Percentiles rank a stretch among this genome's conserved stretches.
Evolutionary conservation across 1,139 yeast genomes (phyloP).

Genomic region (Yamadazyma blattariae): DNA sequence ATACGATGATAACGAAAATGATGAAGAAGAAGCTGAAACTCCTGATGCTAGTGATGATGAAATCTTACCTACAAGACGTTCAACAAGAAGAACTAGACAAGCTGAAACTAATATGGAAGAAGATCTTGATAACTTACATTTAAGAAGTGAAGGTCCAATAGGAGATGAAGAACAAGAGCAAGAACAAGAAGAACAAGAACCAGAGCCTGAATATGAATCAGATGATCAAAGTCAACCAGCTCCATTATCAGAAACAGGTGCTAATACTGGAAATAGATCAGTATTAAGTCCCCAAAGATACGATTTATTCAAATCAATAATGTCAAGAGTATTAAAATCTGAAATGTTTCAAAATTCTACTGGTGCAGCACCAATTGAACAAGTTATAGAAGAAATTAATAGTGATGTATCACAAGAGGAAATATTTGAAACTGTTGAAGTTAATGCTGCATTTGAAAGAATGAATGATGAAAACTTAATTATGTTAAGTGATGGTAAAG

Average conservation of each 20-base stretch:
- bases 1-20: slow-evolving; percentile 18
- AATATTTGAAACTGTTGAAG: slow-evolving; percentile 49
- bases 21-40: slow-evolving; percentile 21
- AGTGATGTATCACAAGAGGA: slow-evolving; percentile 61
- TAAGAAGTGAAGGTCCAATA: slow-evolving; percentile 9
- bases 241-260: slow-evolving; percentile 27
- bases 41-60: slow-evolving; percentile 25
- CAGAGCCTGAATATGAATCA: slow-evolving; percentile 14
- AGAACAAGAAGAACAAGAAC: slow-evolving; percentile 13
- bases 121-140: slow-evolving; percentile 23
- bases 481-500: slow-evolving; percentile 59
- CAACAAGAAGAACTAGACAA: slow-evolving; percentile 1
- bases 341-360: slow-evolving; percentile 44
- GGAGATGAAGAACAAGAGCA: slow-evolving; percentile 17
- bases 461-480: slow-evolving; percentile 58
- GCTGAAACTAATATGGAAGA: slow-evolving; percentile 18
- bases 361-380: slow-evolving; percentile 44
- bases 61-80: slow-evolving; percentile 10
- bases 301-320: slow-evolving; percentile 38
- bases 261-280: slow-evolving; percentile 16
- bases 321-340: slow-evolving; percentile 47
- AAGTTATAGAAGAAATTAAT: slow-evolving; percentile 45
- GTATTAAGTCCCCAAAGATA: slow-evolving; percentile 51
- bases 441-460: slow-evolving; percentile 47
- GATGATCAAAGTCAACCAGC: slow-evolving; percentile 14